These are phyloP conservation scores for Chaetothyriales sp. DNA, from an alignment of 2,329 filamentous ascomycete genomes.

Conservation along the genomic window DNA sequence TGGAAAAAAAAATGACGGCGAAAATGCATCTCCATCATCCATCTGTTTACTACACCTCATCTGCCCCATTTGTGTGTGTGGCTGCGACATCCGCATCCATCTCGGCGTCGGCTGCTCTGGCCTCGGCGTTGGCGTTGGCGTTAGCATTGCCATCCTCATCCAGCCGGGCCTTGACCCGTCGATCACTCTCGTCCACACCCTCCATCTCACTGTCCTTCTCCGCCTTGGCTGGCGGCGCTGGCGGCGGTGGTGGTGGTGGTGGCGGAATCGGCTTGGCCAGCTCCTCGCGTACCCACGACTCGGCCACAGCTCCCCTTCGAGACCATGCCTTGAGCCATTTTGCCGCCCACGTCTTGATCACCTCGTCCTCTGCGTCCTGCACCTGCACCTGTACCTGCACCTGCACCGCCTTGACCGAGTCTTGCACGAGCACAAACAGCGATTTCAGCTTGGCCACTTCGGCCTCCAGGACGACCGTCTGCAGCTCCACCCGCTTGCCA, in stretches of 20 bases:
- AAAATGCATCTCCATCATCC: too few species aligned
- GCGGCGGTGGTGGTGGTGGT: too few species aligned
- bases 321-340: conserved; percentile 78
- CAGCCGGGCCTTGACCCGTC: conserved; percentile 2
- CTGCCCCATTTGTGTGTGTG: background rate
- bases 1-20: too few species aligned
- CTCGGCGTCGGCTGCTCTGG: background rate
- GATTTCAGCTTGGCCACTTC: conserved; percentile 63
- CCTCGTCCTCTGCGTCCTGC: conserved; percentile 38
- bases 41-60: background rate
- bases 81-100: background rate
- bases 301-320: conserved; percentile 70
- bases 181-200: conserved; percentile 2
- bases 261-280: conserved; percentile 33
- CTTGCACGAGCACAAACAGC: conserved; percentile 68
- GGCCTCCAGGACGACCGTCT: conserved; percentile 46
- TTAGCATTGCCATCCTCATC: conserved; percentile 5
- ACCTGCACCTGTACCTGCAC: conserved; percentile 47
- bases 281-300: conserved; percentile 49
- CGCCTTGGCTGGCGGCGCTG: conserved; percentile 6
- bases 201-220: conserved; percentile 13
- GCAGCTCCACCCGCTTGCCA: conserved; percentile 42
- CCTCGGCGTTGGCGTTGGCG: too few species aligned
- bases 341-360: conserved; percentile 62
- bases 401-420: conserved; percentile 58